phyloP scores from a whole-genome alignment of 345 rosid species.

The Syzygium aromaticum region DNA sequence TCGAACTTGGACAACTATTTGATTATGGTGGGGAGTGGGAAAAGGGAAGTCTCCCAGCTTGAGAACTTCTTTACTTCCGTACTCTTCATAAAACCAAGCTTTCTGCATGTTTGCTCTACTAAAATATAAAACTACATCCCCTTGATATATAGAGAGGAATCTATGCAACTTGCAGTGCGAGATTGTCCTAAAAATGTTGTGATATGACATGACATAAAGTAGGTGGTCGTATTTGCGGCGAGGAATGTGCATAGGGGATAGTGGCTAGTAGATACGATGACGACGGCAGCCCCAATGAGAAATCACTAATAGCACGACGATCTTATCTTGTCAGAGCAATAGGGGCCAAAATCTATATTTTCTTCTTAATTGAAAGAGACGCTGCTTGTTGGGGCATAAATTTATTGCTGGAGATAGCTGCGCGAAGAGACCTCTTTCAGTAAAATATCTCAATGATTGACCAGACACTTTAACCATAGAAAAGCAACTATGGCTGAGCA shows the following conservation, averaged over 20 bases:
- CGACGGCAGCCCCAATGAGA: not conserved
- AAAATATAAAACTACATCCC: not conserved
- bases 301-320: not conserved
- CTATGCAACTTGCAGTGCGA: not conserved
- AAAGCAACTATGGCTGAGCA: not conserved
- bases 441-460: not conserved
- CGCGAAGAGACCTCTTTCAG: not conserved
- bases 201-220: not conserved
- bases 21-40: slow-evolving; percentile 19
- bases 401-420: not conserved
- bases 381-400: not conserved
- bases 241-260: not conserved
- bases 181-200: not conserved
- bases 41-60: slow-evolving; percentile 26
- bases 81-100: slow-evolving; percentile 35
- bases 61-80: slow-evolving; percentile 39
- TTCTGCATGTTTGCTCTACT: slow-evolving; percentile 16
- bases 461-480: not conserved
- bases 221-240: not conserved
- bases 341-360: not conserved
- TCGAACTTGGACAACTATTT: slow-evolving; percentile 26
- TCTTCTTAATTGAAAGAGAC: not conserved
- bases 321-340: not conserved
- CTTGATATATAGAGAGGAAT: not conserved
- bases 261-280: not conserved